Conservation (phyloP, 805 yeast species). For the Kodamaea kakaduensis region DNA sequence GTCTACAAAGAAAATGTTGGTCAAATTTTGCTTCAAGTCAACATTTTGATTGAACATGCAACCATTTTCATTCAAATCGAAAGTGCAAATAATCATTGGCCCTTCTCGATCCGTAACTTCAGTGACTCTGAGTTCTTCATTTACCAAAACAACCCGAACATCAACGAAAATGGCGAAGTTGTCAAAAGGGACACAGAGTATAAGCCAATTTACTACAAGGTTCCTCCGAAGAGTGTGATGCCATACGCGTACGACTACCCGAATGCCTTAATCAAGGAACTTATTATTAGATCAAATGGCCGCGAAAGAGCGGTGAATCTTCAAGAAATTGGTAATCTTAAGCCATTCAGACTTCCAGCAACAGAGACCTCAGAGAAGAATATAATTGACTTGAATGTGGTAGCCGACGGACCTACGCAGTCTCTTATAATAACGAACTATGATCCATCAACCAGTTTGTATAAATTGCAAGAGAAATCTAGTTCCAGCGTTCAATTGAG, state of each 20-base stretch:
- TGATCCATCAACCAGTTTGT: slow-evolving; percentile 72
- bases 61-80: slow-evolving; percentile 72
- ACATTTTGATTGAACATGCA: slow-evolving; percentile 73
- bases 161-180: slow-evolving; percentile 59
- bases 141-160: slow-evolving; percentile 77
- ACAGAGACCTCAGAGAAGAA: slow-evolving; percentile 35
- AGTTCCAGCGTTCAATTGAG: slow-evolving; percentile 22
- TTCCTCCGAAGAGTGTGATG: slow-evolving; percentile 92
- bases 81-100: slow-evolving; percentile 82
- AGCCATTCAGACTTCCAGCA: slow-evolving; percentile 75
- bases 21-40: slow-evolving; percentile 67
- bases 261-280: slow-evolving; percentile 78
- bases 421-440: slow-evolving; percentile 80
- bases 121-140: slow-evolving; percentile 82
- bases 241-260: slow-evolving; percentile 99
- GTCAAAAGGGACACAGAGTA: slow-evolving; percentile 51
- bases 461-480: slow-evolving; percentile 45
- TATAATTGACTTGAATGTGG: slow-evolving; percentile 83
- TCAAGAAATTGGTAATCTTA: slow-evolving; percentile 88
- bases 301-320: slow-evolving; percentile 75
- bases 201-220: slow-evolving; percentile 72
- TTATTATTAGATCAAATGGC: slow-evolving; percentile 67
- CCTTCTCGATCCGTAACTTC: slow-evolving; percentile 85
- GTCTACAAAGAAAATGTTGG: slow-evolving; percentile 60
- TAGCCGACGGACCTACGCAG: slow-evolving; percentile 95